Base-by-base conservation (phyloP, 2,329 filamentous ascomycete species). In the Fusarium abutilonis region DNA sequence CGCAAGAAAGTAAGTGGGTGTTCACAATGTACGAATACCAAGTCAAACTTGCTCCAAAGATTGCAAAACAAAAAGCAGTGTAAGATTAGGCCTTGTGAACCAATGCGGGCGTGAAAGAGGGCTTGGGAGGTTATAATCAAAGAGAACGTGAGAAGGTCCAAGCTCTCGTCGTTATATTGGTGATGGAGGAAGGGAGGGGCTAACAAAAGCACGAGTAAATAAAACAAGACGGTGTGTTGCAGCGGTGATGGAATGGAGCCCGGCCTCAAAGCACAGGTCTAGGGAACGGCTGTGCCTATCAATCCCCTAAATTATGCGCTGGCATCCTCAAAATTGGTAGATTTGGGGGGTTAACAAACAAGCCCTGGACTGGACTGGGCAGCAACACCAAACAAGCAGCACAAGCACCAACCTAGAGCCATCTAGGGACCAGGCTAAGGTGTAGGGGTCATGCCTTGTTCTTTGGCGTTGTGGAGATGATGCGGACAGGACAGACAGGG, bases 251-350 rank as follows among this genome's bases (percentile, higher is more conserved):
- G 48, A 47, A 57, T 60, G 61, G 59, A 26, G 45, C 32, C 32
- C 17, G 48, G 57, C 29, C 60, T 50, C 35, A 34, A 42, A 62
- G 66, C 66, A 66, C 66, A 68, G 61, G 61, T 54, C 60, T 65
- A 36, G 38, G 45, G 28, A 67, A 55, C 51, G 46, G 43, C 61
- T 50, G 56, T 64, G 66, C 61, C 52, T 52, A 64, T 59, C 45
- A 56, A 43, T 60, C 62, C 44, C 52, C 58, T 60, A 55, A 48
- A 48, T 66, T 51, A 68, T 69, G 67, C 67, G 67, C 64, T 69
- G 67, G 67, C 67, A 68, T 53, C 44, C 44, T 50, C 43, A 41
- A 58, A 44, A 43, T 59, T 49, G 58, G 58, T 23, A 53, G 35
- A 49, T 40, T 23, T 19, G 9, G 38, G 39, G 43, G 52, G 57